Percentiles rank a stretch among this genome's conserved stretches.
These are phyloP conservation scores for Cladosporium sp. DNA, from an alignment of 2,329 filamentous ascomycete genomes.

Conservation along the genomic window DNA sequence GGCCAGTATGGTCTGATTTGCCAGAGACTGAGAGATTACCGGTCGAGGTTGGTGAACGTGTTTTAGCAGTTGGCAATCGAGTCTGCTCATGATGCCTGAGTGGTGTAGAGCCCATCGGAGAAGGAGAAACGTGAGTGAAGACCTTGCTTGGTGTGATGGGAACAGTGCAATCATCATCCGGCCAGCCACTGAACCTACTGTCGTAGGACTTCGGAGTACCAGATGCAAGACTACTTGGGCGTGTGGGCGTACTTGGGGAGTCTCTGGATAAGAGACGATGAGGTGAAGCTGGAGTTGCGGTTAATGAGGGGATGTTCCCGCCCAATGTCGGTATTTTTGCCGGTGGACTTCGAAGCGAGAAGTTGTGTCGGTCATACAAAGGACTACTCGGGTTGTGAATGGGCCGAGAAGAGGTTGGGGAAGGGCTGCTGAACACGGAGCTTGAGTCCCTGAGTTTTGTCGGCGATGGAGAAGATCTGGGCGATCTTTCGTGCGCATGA, in stretches of 20 bases:
- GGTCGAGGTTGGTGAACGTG: background rate
- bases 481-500: background rate
- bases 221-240: background rate
- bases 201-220: slow-evolving; percentile 1
- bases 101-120: background rate
- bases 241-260: slow-evolving; percentile 1
- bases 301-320: background rate
- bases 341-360: background rate
- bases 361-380: background rate
- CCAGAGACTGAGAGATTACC: background rate
- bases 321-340: background rate
- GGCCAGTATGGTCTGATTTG: background rate
- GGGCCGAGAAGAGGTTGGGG: background rate
- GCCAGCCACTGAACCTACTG: slow-evolving; percentile 9
- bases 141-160: slow-evolving; percentile 1
- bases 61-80: no score
- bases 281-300: slow-evolving; percentile 1
- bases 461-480: background rate
- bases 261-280: background rate
- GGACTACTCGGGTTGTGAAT: background rate
- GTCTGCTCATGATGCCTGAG: no score
- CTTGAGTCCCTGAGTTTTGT: background rate
- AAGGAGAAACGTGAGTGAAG: background rate
- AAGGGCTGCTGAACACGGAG: slow-evolving; percentile 5
- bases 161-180: background rate